Conservation (phyloP, 768 basidiomycete species). For the Hydnum rufescens region DNA sequence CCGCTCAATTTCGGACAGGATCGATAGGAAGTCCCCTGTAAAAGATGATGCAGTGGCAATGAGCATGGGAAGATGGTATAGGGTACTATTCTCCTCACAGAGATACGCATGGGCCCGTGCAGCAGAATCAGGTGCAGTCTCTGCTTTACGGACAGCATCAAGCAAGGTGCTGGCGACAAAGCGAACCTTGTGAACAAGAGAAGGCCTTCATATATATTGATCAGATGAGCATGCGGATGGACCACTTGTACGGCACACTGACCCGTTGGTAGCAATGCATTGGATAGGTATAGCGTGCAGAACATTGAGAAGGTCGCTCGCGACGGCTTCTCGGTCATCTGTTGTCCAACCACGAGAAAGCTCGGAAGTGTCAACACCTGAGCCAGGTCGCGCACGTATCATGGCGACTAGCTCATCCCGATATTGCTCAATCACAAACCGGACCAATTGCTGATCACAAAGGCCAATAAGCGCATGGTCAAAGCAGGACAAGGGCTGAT, state of each 20-base stretch:
- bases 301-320: slow-evolving; percentile 69
- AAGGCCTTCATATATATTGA: slow-evolving; percentile 3
- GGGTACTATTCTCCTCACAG: slow-evolving; percentile 30
- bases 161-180: slow-evolving; percentile 82
- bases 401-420: slow-evolving; percentile 62
- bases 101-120: slow-evolving; percentile 75
- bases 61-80: not conserved
- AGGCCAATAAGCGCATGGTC: not conserved
- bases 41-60: slow-evolving; percentile 9
- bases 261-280: slow-evolving; percentile 72
- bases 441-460: slow-evolving; percentile 58
- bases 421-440: slow-evolving; percentile 84
- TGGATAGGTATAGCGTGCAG: slow-evolving; percentile 85
- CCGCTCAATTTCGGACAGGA: slow-evolving; percentile 77
- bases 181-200: slow-evolving; percentile 66
- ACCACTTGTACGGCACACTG: slow-evolving; percentile 1
- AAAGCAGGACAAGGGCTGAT: not conserved
- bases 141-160: slow-evolving; percentile 64
- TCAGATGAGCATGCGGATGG: not conserved
- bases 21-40: slow-evolving; percentile 80
- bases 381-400: slow-evolving; percentile 28
- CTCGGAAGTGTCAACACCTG: slow-evolving; percentile 5
- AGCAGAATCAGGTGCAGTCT: slow-evolving; percentile 59
- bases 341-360: slow-evolving; percentile 17
- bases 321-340: slow-evolving; percentile 64